phyloP scores from a whole-genome alignment of 768 basidiomycete species.

The Kwoniella dejecticola region DNA sequence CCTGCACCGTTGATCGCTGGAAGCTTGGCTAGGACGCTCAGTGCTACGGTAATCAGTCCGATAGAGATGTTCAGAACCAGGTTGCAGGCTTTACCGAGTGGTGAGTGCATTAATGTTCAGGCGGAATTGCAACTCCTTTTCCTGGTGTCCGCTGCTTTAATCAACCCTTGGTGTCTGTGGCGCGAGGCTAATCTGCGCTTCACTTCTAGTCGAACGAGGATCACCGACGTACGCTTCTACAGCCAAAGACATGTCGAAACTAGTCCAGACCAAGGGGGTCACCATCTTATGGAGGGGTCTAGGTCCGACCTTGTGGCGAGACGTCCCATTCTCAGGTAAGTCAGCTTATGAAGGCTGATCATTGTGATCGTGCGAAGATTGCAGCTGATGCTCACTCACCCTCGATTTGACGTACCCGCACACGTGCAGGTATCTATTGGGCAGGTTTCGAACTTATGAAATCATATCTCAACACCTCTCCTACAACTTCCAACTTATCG shows the following conservation, averaged over 20 bases:
- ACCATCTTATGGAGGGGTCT: slow-evolving; percentile 84
- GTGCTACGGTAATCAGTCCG: slow-evolving; percentile 63
- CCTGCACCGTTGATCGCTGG: slow-evolving; percentile 78
- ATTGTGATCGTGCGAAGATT: no score
- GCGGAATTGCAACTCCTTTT: no score
- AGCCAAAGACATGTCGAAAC: slow-evolving; percentile 59
- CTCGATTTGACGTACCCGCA: neutral
- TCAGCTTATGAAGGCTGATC: neutral
- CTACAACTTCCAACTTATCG: slow-evolving; percentile 41
- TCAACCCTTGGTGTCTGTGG: no score
- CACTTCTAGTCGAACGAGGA: slow-evolving; percentile 26
- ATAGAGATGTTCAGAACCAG: slow-evolving; percentile 55
- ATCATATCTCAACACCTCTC: slow-evolving; percentile 62
- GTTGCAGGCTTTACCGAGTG: slow-evolving; percentile 48
- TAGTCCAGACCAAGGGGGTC: slow-evolving; percentile 68
- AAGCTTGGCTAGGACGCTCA: slow-evolving; percentile 73
- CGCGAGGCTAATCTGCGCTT: no score
- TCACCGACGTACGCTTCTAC: slow-evolving; percentile 53
- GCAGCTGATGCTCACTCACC: no score
- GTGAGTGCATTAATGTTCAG: slow-evolving; percentile 33
- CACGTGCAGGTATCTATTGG: slow-evolving; percentile 72
- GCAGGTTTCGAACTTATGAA: slow-evolving; percentile 88
- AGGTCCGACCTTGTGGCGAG: slow-evolving; percentile 89
- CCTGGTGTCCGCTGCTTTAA: neutral
- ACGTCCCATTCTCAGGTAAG: slow-evolving; percentile 90